Percentiles rank a stretch among this genome's conserved stretches.
phyloP scores from a whole-genome alignment of 495 filamentous ascomycete species.

The Daldinia childiae region DNA sequence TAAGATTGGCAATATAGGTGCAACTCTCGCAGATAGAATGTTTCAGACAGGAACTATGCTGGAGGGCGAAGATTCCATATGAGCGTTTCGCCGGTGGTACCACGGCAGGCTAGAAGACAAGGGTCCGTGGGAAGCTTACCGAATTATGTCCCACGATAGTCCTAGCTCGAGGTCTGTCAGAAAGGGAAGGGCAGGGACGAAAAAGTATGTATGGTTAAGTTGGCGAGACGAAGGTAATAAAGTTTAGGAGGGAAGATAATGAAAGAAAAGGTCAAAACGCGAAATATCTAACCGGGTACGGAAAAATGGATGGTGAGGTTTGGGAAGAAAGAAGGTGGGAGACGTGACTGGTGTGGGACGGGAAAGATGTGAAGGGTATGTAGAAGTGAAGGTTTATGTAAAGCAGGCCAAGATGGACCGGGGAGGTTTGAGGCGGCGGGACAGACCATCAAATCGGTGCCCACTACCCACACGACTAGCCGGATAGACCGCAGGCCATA shows the following conservation, averaged over 20 bases:
- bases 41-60: conserved; percentile 38
- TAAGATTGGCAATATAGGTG: conserved; percentile 41
- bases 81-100: conserved; percentile 45
- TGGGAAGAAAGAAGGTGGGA: conserved; percentile 41
- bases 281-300: conserved; percentile 13
- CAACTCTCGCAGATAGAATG: conserved; percentile 41
- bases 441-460: conserved; percentile 48
- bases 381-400: conserved; percentile 49
- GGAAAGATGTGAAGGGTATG: conserved; percentile 38
- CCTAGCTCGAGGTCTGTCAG: conserved; percentile 22
- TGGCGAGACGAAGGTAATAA: not conserved
- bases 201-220: conserved; percentile 20
- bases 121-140: conserved; percentile 41
- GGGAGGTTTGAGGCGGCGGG: conserved; percentile 50
- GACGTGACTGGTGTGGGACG: conserved; percentile 49
- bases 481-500: conserved; percentile 28
- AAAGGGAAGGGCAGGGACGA: conserved; percentile 20
- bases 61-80: conserved; percentile 33
- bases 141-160: conserved; percentile 42
- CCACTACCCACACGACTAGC: conserved; percentile 46
- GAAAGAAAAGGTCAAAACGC: conserved; percentile 17
- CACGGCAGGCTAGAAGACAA: conserved; percentile 37
- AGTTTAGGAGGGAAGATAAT: conserved; percentile 13
- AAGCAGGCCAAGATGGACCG: conserved; percentile 45
- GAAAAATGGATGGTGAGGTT: conserved; percentile 29